A percentile compares a stretch with the other conserved stretches of the same genome.
phyloP scores from a whole-genome alignment of 148 eudicot species.

The Cornus suecica region DNA sequence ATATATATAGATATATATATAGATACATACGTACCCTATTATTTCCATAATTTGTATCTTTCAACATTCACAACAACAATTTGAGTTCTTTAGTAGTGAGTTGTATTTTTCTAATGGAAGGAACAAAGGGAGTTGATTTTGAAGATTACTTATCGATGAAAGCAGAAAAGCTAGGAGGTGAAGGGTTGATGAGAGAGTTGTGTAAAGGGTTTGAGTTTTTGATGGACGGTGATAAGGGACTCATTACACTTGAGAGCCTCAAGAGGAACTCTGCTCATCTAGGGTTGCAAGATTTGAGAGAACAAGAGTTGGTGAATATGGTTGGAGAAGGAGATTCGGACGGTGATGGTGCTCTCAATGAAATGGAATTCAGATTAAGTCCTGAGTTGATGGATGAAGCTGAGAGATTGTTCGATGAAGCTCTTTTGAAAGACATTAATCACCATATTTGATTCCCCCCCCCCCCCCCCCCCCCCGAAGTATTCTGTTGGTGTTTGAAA shows the following conservation, averaged over 20 bases:
- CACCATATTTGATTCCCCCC: no score
- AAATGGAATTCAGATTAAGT: slow-evolving; percentile 18
- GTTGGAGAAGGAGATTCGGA: slow-evolving; percentile 27
- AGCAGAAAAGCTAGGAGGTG: slow-evolving; percentile 31
- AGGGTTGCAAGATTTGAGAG: slow-evolving; percentile 31
- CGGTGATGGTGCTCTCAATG: slow-evolving; percentile 32
- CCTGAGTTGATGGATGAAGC: no score
- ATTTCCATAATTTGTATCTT: no score
- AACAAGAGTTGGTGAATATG: slow-evolving; percentile 26
- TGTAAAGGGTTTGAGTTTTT: slow-evolving; percentile 30
- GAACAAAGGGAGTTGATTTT: background rate
- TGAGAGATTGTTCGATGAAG: no score
- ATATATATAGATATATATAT: no score
- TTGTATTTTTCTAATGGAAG: background rate
- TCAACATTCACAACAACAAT: background rate
- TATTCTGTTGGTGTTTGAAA: no score
- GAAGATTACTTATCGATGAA: slow-evolving; percentile 22
- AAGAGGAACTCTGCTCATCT: slow-evolving; percentile 26
- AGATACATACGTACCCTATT: no score
- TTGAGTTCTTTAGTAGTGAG: background rate
- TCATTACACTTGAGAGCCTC: slow-evolving; percentile 32
- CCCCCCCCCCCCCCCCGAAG: no score
- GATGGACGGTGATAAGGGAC: slow-evolving; percentile 27
- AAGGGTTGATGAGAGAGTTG: slow-evolving; percentile 28
- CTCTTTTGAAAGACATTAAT: no score